Evolutionary conservation across 2,329 filamentous ascomycete genomes (phyloP), one percentile per base, ranked within the genome.

Genomic region (Diaporthe eres): DNA sequence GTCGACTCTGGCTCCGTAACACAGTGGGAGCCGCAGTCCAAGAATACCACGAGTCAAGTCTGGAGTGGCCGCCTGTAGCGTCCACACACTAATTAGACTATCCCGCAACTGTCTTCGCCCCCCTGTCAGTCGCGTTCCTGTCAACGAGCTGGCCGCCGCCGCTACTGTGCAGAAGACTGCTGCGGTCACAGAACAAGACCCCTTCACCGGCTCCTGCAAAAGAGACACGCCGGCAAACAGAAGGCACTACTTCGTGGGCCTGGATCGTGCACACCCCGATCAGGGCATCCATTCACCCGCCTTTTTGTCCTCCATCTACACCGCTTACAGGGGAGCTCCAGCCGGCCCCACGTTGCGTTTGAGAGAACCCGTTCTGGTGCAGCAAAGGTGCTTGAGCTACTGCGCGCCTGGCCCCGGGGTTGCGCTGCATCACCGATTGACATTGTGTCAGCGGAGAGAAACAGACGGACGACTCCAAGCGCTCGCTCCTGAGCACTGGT

Each of bases 321-420:
- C 71, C 71, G 71, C 71, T 73, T 73, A 60, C 71, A 65, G 58
- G 68, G 71, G 58, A 65, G 58, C 71, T 55, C 71, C 71, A 37
- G 60, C 58, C 17, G 15, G 58, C 71, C 71, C 71, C 71, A 73
- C 71, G 71, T 42, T 53, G 57, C 51, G 19, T 58, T 58, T 49
- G 68, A 34, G 71, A 39, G 49, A 70, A 70, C 22, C 65, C 65
- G 65, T 70, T 49, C 34, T 55, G 47, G 34, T 73, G 71, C 71
- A 60, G 51, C 19, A 63, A 22, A 55, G n/a, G 15, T 49, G 25
- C 10, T 37, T 31, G 37, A 65, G 57, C 71, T 65, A 65, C 55
- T 61, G 65, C 49, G 34, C 13, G 22, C 47, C 28, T 67, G 39
- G 61, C 61, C 61, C 61, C 13, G 6, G 47, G 22, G 47, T 34